Evolutionary conservation across 352 stramenopile species (phyloP).

Genomic region (Phytophthora melonis): DNA sequence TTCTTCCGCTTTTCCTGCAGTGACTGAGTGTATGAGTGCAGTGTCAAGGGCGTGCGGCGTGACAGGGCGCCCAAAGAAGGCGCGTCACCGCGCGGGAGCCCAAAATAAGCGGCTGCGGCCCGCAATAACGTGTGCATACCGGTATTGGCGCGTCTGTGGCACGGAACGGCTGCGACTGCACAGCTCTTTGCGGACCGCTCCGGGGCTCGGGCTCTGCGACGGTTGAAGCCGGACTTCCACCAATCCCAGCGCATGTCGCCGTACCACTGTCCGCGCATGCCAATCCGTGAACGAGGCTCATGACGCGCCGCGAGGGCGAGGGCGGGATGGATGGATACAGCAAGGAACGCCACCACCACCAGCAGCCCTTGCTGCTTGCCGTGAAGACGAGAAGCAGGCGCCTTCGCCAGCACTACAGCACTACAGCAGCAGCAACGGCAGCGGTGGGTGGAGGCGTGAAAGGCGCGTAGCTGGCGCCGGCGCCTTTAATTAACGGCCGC

Average conservation of each 20-base stretch:
- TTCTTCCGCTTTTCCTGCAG: neutral
- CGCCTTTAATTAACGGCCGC: too few species aligned
- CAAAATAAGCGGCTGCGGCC: neutral
- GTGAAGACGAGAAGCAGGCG: too few species aligned
- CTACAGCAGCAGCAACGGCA: too few species aligned
- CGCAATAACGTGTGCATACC: neutral
- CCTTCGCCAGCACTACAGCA: too few species aligned
- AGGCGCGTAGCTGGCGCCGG: too few species aligned
- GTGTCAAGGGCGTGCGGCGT: neutral
- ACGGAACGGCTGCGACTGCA: too few species aligned
- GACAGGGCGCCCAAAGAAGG: neutral
- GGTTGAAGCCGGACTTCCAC: neutral
- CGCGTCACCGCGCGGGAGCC: neutral
- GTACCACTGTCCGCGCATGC: neutral
- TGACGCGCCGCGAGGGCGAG: neutral
- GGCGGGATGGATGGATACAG: neutral
- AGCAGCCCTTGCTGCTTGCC: too few species aligned
- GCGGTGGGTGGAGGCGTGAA: too few species aligned
- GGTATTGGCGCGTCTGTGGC: too few species aligned
- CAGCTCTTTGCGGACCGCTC: too few species aligned
- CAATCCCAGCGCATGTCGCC: neutral
- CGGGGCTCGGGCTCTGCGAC: too few species aligned
- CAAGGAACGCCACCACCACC: neutral
- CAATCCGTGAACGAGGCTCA: neutral
- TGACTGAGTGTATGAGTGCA: neutral